A percentile compares a stretch with the other conserved stretches of the same genome.
phyloP scores from a whole-genome alignment of 495 filamentous ascomycete genomes.

The Chaetomium cochliodes region DNA sequence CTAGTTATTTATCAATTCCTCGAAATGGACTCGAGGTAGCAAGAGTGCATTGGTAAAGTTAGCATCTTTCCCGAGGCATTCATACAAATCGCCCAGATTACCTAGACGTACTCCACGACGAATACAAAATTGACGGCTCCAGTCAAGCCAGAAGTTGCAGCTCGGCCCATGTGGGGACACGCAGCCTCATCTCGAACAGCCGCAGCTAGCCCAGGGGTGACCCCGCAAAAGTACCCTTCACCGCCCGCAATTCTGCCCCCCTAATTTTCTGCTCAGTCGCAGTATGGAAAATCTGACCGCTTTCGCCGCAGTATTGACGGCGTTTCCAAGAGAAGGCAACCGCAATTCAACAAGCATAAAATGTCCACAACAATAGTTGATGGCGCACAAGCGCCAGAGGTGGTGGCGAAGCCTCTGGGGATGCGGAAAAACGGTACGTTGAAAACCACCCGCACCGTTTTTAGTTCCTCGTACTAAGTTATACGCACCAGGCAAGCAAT shows the following conservation, averaged over 20 bases:
- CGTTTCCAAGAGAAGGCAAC: neutral
- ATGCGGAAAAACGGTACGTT: conserved; percentile 65
- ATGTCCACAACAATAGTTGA: conserved; percentile 27
- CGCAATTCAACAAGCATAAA: conserved; percentile 6
- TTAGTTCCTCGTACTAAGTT: conserved; percentile 17
- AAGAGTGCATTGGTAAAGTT: no score
- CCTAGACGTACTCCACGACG: no score
- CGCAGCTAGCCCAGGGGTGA: neutral
- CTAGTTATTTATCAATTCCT: no score
- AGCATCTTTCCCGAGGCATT: no score
- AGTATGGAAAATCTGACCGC: neutral
- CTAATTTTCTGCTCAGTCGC: neutral
- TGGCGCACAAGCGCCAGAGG: conserved; percentile 10
- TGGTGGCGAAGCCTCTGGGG: conserved; percentile 44
- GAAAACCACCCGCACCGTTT: neutral
- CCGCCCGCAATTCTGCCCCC: neutral
- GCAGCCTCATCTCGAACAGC: no score
- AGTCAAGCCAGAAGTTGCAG: no score
- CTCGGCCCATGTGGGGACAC: no score
- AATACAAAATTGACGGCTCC: no score
- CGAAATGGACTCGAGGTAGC: no score
- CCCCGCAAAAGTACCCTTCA: neutral
- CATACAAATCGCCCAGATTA: no score
- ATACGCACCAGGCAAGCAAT: conserved; percentile 76
- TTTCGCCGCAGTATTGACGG: neutral